Evolutionary conservation across 2,329 filamentous ascomycete genomes (phyloP).

Genomic region (Diaporthe velutina): DNA sequence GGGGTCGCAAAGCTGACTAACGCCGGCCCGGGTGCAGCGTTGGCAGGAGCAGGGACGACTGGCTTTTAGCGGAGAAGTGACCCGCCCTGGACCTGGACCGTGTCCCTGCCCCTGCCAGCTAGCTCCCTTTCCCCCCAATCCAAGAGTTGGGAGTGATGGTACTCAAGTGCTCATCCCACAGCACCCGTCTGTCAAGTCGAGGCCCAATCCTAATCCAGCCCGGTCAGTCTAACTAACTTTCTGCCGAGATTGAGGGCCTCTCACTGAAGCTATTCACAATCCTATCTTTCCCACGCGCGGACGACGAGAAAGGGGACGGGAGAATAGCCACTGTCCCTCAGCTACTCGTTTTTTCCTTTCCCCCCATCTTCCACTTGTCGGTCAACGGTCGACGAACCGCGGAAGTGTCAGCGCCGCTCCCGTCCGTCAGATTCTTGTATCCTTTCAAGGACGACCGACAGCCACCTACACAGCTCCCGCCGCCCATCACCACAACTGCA

Average conservation of each 20-base stretch:
- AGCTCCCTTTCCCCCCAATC: conserved; percentile 17
- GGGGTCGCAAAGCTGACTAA: conserved; percentile 12
- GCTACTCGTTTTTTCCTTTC: conserved; percentile 5
- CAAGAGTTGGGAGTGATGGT: conserved; percentile 8
- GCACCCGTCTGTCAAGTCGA: conserved; percentile 22
- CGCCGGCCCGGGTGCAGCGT: not conserved
- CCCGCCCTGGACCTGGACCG: conserved; percentile 27
- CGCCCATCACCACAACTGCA: conserved; percentile 9
- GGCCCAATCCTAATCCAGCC: conserved; percentile 22
- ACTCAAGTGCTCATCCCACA: conserved; percentile 23
- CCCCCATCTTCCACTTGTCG: not conserved
- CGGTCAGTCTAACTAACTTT: conserved; percentile 31
- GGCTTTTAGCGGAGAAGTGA: not conserved
- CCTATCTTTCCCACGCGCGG: conserved; percentile 14
- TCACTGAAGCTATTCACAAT: conserved; percentile 37
- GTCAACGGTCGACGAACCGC: conserved; percentile 12
- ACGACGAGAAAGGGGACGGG: conserved; percentile 34
- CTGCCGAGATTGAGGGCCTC: conserved; percentile 31
- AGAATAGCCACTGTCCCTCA: conserved; percentile 30
- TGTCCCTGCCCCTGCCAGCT: conserved; percentile 29
- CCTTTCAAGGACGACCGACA: conserved; percentile 42
- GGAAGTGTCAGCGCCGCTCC: conserved; percentile 43
- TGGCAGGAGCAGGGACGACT: not conserved
- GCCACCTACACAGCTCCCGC: conserved; percentile 11
- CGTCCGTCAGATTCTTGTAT: conserved; percentile 45